Conservation (phyloP, 345 rosid genomes). For the Melaleuca quinquenervia region DNA sequence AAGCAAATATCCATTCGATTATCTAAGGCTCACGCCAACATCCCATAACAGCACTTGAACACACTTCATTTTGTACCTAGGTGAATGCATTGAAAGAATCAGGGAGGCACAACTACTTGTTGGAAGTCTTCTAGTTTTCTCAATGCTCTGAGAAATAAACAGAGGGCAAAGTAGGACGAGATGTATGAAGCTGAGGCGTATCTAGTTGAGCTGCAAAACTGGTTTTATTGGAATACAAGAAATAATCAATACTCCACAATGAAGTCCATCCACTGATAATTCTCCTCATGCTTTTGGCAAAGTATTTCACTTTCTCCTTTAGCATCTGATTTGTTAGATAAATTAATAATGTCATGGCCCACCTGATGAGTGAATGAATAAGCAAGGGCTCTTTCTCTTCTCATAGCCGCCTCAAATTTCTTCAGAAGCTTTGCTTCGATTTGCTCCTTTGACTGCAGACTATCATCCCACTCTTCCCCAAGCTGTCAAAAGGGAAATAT, state of each 20-base stretch:
- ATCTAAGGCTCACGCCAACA: not conserved
- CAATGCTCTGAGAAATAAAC: not conserved
- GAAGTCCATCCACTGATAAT: not conserved
- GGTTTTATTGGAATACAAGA: not conserved
- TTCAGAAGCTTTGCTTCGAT: conserved; percentile 67
- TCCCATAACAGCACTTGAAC: not conserved
- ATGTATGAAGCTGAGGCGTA: not conserved
- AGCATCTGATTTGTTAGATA: not conserved
- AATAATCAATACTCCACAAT: not conserved
- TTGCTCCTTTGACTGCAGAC: conserved; percentile 82
- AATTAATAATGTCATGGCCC: not conserved
- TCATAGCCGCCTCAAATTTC: conserved; percentile 89
- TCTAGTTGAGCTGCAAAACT: not conserved
- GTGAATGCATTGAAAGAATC: not conserved
- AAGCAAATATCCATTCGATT: not conserved
- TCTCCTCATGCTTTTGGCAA: not conserved
- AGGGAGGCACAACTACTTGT: not conserved
- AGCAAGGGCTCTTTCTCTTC: conserved; percentile 88
- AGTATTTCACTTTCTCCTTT: not conserved
- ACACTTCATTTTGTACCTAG: not conserved
- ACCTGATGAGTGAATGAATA: conserved; percentile 96
- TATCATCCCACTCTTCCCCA: conserved; percentile 93
- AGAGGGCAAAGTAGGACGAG: not conserved
- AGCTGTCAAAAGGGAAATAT: conserved; percentile 28
- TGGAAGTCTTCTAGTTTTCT: not conserved